These are phyloP conservation scores for Persicaria maculosa DNA, from an alignment of 148 eudicot species.

Conservation along the genomic window DNA sequence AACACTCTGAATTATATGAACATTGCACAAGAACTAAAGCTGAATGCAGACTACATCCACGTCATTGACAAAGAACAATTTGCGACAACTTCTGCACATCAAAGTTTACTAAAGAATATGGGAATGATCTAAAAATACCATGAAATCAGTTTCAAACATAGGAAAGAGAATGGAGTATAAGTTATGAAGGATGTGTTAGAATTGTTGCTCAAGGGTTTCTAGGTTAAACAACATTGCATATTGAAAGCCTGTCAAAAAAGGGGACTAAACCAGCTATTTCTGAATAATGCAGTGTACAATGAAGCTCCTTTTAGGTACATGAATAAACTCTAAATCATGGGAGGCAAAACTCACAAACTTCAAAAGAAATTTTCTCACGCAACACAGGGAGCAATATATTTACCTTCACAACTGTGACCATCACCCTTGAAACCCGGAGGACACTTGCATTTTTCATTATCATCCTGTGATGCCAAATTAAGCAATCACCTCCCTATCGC, in stretches of 20 bases:
- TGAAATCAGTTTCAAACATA: neutral
- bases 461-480: slow-evolving; percentile 42
- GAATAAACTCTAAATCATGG: neutral
- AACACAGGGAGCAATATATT: slow-evolving; percentile 1
- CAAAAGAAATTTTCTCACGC: neutral
- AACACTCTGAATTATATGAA: no score
- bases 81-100: neutral
- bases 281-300: no score
- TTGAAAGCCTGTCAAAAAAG: no score
- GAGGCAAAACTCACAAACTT: neutral
- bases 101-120: no score
- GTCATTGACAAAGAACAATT: neutral
- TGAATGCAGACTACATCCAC: no score
- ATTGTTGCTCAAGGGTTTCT: no score
- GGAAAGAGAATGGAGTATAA: no score
- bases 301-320: no score
- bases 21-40: no score
- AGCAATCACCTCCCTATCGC: slow-evolving; percentile 4
- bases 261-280: neutral
- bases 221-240: no score
- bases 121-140: neutral
- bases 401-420: slow-evolving; percentile 85
- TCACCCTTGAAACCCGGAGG: slow-evolving; percentile 90
- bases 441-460: slow-evolving; percentile 65
- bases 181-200: neutral